Evolutionary conservation across 192 early-diverging fungal genomes (phyloP).

Genomic region (Chytriomyces hyalinus): DNA sequence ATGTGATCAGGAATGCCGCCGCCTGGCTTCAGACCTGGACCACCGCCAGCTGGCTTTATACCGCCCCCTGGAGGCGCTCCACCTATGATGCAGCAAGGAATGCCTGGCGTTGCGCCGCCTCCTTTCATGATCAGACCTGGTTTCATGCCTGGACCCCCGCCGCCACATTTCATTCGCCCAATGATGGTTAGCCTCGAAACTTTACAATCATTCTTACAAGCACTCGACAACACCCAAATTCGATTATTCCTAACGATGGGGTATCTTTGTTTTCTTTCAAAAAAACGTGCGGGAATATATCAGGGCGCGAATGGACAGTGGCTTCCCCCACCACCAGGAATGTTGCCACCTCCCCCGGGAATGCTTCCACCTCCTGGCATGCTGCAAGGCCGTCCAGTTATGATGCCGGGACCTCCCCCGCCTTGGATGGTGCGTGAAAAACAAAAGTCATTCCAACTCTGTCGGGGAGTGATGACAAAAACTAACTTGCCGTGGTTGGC

Average conservation of each 20-base stretch:
- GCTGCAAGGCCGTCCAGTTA: conserved; percentile 4
- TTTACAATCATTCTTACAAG: too few species aligned
- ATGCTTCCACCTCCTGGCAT: conserved; percentile 1
- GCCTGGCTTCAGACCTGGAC: conserved; percentile 19
- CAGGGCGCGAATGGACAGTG: conserved; percentile 24
- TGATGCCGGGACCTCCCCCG: conserved; percentile 31
- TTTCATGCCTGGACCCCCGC: conserved; percentile 18
- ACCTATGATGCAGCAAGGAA: not conserved
- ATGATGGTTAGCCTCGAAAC: conserved; percentile 15
- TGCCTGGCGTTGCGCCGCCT: not conserved
- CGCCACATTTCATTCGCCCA: conserved; percentile 28
- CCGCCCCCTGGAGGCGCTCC: not conserved
- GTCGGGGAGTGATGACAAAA: not conserved
- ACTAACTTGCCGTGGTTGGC: not conserved
- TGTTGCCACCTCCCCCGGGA: conserved; percentile 27
- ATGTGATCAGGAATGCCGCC: conserved; percentile 21
- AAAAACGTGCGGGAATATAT: too few species aligned
- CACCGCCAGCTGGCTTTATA: conserved; percentile 15
- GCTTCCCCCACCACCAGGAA: conserved; percentile 24
- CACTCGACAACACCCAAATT: too few species aligned
- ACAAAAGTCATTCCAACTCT: not conserved
- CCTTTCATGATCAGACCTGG: conserved; percentile 21
- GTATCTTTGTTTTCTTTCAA: too few species aligned
- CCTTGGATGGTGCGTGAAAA: conserved; percentile 29
- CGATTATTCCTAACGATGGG: too few species aligned